phyloP scores from a whole-genome alignment of 176 grass and related monocot genomes.

The Raddia distichophylla region DNA sequence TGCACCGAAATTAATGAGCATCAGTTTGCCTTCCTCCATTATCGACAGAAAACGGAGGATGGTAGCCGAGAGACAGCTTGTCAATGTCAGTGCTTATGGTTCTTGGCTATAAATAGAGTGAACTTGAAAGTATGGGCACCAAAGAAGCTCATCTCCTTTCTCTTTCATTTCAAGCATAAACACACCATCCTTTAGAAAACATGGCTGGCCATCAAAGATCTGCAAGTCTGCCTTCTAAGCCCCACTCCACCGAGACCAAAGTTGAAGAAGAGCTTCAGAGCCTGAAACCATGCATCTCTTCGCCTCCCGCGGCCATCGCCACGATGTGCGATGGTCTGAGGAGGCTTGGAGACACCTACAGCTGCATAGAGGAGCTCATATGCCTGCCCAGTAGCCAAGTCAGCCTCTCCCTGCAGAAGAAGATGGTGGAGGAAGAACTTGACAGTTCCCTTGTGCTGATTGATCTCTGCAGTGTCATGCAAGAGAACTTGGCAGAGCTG shows the following conservation, averaged over 20 bases:
- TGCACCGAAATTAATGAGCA: conserved; percentile 7
- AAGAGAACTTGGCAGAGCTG: conserved; percentile 31
- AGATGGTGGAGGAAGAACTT: conserved; percentile 44
- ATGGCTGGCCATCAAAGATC: conserved; percentile 60
- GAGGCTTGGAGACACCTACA: conserved; percentile 40
- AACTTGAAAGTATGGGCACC: conserved; percentile 8
- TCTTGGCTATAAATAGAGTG: conserved; percentile 45
- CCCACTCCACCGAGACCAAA: conserved; percentile 21
- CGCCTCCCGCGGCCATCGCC: conserved; percentile 11
- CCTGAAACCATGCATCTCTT: conserved; percentile 24
- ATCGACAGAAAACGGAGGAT: conserved; percentile 17
- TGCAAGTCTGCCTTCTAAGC: conserved; percentile 44
- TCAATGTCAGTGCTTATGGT: background rate
- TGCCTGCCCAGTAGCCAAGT: conserved; percentile 50
- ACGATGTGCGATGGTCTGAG: background rate
- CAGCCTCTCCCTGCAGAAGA: conserved; percentile 36
- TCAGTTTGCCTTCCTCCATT: conserved; percentile 13
- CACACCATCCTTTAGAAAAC: background rate
- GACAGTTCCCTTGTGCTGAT: conserved; percentile 46
- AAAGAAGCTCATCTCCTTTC: background rate
- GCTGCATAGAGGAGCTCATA: conserved; percentile 38
- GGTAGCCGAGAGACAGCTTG: background rate
- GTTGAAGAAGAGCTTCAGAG: conserved; percentile 46
- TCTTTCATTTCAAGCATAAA: conserved; percentile 24
- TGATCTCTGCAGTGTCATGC: conserved; percentile 43